Conservation (phyloP, 805 yeast genomes). For the Yamadazyma sp. region DNA sequence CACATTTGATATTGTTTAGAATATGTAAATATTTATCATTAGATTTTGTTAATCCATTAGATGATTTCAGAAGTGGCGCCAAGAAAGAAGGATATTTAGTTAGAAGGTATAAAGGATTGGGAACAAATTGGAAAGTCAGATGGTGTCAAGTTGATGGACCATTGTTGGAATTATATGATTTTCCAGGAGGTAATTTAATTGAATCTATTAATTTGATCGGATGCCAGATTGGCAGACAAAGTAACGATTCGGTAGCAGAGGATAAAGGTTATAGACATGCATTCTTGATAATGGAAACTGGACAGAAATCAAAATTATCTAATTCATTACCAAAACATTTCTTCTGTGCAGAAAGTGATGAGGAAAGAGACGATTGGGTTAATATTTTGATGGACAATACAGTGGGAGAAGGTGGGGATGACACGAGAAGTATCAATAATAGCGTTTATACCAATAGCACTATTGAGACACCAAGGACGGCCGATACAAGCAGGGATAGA, state of each 20-base stretch:
- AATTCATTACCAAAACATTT: slow-evolving; percentile 50
- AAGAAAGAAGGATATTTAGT: slow-evolving; percentile 63
- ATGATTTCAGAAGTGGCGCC: slow-evolving; percentile 50
- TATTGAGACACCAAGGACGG: slow-evolving; percentile 7
- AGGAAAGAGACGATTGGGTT: slow-evolving; percentile 75
- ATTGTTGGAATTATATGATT: slow-evolving; percentile 53
- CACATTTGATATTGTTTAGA: slow-evolving; percentile 47
- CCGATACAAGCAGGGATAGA: slow-evolving; percentile 3
- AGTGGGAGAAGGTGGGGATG: neutral
- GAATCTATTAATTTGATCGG: slow-evolving; percentile 51
- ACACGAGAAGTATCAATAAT: neutral
- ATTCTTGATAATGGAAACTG: slow-evolving; percentile 50
- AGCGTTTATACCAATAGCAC: neutral
- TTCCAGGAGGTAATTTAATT: slow-evolving; percentile 49
- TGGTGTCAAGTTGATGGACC: slow-evolving; percentile 68
- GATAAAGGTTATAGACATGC: slow-evolving; percentile 58
- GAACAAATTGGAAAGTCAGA: slow-evolving; percentile 62
- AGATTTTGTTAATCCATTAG: slow-evolving; percentile 60
- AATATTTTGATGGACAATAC: slow-evolving; percentile 33
- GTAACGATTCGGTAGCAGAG: slow-evolving; percentile 39
- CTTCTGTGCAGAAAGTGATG: slow-evolving; percentile 76
- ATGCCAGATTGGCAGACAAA: slow-evolving; percentile 56
- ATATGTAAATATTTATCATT: slow-evolving; percentile 66
- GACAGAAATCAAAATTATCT: slow-evolving; percentile 30
- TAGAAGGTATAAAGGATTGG: slow-evolving; percentile 62